Conservation (phyloP, 2,329 filamentous ascomycete species). For the Thermomyces lanuginosus region DNA sequence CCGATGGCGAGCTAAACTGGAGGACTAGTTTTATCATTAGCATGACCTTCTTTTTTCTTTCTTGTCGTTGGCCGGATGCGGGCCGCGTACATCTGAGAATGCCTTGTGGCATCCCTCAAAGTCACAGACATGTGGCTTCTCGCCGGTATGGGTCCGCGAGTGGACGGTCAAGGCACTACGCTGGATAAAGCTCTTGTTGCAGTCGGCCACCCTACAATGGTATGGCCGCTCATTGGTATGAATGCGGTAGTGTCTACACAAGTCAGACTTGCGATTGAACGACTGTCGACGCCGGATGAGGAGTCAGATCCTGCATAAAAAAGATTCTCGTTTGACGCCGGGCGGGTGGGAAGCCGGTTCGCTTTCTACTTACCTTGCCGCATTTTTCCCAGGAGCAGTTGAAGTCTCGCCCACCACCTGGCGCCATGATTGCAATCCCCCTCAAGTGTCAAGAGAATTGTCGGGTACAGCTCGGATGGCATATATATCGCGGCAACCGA, state of each 20-base stretch:
- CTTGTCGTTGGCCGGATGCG: too few relatives aligned
- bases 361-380: conserved; percentile 22
- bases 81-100: conserved; percentile 27
- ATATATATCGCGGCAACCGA: too few relatives aligned
- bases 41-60: not conserved
- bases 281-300: too few relatives aligned
- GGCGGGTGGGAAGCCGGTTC: conserved; percentile 1
- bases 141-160: conserved; percentile 28
- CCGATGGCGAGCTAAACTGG: conserved; percentile 25
- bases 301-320: conserved; percentile 2
- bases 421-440: conserved; percentile 19
- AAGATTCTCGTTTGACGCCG: not conserved
- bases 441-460: too few relatives aligned
- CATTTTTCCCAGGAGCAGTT: conserved; percentile 29
- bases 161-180: conserved; percentile 33
- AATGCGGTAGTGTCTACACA: conserved; percentile 32
- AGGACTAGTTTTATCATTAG: conserved; percentile 15
- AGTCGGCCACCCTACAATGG: conserved; percentile 28
- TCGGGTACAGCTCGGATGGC: too few relatives aligned
- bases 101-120: conserved; percentile 28
- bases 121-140: conserved; percentile 30
- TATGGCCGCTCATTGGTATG: conserved; percentile 35
- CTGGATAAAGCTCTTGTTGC: conserved; percentile 34
- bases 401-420: conserved; percentile 26
- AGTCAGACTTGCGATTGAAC: conserved; percentile 34